Conservation (phyloP, 129 eudicot species). For the Apium graveolens region DNA sequence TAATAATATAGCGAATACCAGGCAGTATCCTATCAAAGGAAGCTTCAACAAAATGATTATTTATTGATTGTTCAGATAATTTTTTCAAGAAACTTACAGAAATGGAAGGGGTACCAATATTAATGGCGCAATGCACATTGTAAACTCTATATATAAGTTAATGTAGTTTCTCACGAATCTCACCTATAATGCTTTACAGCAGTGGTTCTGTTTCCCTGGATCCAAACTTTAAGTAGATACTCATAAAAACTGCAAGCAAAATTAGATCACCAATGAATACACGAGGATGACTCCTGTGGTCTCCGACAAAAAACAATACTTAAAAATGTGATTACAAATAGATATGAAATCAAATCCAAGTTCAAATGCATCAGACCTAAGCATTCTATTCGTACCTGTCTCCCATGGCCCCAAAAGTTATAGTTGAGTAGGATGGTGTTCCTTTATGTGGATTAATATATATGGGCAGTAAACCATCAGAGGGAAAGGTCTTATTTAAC, state of each 20-base stretch:
- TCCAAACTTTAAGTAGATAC: slow-evolving; percentile 95
- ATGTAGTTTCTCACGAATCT: slow-evolving; percentile 29
- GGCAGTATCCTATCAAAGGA: background rate
- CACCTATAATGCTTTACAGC: slow-evolving; percentile 92
- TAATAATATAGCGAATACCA: background rate
- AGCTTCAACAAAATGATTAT: background rate
- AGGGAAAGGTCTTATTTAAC: slow-evolving; percentile 86
- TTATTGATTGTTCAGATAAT: background rate
- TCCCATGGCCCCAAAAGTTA: slow-evolving; percentile 99
- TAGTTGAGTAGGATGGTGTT: slow-evolving; percentile 68
- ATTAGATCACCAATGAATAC: slow-evolving; percentile 2
- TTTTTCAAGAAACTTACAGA: background rate
- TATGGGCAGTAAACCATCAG: slow-evolving; percentile 91
- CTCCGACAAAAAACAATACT: background rate
- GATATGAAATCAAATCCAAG: background rate
- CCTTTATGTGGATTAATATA: slow-evolving; percentile 87
- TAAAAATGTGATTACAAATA: background rate
- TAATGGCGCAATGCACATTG: background rate
- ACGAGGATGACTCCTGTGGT: background rate
- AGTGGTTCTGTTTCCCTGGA: slow-evolving; percentile 89
- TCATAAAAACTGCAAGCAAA: slow-evolving; percentile 83
- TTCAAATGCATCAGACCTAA: slow-evolving; percentile 1
- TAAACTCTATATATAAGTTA: background rate
- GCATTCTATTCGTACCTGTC: slow-evolving; percentile 54
- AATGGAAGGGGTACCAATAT: background rate